Evolutionary conservation across 2,329 filamentous ascomycete species (phyloP).

Genomic region (Trichophyton schoenleinii): DNA sequence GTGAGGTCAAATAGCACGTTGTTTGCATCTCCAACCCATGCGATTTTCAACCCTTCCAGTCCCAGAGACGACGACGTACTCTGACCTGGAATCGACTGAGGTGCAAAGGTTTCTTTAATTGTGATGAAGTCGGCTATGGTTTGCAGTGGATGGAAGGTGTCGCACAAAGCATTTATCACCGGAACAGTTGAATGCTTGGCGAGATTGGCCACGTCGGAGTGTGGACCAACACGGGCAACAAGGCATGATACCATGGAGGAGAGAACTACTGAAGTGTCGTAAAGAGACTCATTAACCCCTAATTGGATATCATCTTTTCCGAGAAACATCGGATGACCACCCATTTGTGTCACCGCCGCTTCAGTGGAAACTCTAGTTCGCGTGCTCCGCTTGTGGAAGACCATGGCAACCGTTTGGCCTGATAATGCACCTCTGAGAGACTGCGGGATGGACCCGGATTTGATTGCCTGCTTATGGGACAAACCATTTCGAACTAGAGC

Average conservation of each 20-base stretch:
- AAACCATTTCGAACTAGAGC: conserved; percentile 73
- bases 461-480: conserved; percentile 62
- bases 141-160: conserved; percentile 87
- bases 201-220: conserved; percentile 59
- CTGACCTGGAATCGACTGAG: conserved; percentile 21
- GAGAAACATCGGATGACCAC: conserved; percentile 91
- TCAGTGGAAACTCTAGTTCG: conserved; percentile 89
- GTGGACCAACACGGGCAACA: conserved; percentile 64
- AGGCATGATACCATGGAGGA: conserved; percentile 86
- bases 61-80: conserved; percentile 43
- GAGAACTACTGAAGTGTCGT: conserved; percentile 81
- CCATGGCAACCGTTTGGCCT: conserved; percentile 79
- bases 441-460: conserved; percentile 50
- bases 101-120: conserved; percentile 63
- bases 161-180: conserved; percentile 77
- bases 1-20: conserved; percentile 93
- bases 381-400: conserved; percentile 93
- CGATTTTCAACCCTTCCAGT: conserved; percentile 73
- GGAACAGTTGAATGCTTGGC: conserved; percentile 64
- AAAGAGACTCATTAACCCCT: conserved; percentile 85
- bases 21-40: conserved; percentile 94
- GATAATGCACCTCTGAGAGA: conserved; percentile 50
- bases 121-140: conserved; percentile 90
- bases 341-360: conserved; percentile 73
- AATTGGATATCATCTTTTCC: conserved; percentile 94